These are phyloP conservation scores for Anisodus acutangulus DNA, from an alignment of 257 asterid species.

Conservation along the genomic window DNA sequence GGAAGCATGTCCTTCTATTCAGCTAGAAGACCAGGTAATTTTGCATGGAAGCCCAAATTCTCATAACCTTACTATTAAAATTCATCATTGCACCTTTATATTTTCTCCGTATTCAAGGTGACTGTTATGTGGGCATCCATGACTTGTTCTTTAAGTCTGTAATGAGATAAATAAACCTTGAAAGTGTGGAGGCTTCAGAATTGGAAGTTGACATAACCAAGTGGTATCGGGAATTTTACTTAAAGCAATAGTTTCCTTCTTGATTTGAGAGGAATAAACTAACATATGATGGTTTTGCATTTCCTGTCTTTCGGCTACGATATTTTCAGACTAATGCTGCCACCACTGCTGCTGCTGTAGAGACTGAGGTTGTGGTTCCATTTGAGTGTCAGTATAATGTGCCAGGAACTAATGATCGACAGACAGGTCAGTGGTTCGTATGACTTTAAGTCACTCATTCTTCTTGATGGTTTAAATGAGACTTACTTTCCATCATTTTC, in stretches of 20 bases:
- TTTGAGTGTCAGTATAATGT: constrained; percentile 57
- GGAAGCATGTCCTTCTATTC: constrained; percentile 59
- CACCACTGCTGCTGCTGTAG: constrained; percentile 49
- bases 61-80: background rate
- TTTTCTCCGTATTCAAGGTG: background rate
- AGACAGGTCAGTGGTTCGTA: constrained; percentile 58
- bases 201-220: constrained; percentile 16
- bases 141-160: constrained; percentile 25
- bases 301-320: constrained; percentile 33
- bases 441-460: constrained; percentile 2
- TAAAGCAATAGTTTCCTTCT: constrained; percentile 4
- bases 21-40: constrained; percentile 74
- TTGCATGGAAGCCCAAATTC: background rate
- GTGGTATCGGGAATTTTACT: background rate
- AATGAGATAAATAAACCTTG: background rate
- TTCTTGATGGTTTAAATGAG: background rate
- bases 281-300: constrained; percentile 34
- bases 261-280: constrained; percentile 32
- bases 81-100: background rate
- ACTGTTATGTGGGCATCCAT: background rate
- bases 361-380: constrained; percentile 42
- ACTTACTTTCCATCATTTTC: background rate
- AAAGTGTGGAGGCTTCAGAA: constrained; percentile 10
- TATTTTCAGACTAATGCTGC: constrained; percentile 53
- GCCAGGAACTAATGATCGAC: constrained; percentile 57